phyloP scores from a whole-genome alignment of 1,139 yeast genomes.

The Scheffersomyces lignicola region DNA sequence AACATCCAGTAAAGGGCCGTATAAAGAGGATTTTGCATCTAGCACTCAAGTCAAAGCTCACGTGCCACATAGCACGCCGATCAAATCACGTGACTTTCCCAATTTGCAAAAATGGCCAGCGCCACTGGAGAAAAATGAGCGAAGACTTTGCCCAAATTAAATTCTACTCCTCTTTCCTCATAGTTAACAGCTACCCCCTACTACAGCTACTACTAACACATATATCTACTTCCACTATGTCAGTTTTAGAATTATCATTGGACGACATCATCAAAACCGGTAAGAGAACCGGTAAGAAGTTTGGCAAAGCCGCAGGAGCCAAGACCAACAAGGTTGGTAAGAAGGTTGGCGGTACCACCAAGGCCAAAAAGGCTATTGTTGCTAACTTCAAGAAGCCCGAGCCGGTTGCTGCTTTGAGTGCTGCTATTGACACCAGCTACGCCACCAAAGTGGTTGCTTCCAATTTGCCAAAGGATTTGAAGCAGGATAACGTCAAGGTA shows the following conservation, averaged over 20 bases:
- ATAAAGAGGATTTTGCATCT: too few relatives aligned
- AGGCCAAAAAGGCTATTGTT: slow-evolving; percentile 26
- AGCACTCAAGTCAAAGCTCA: too few relatives aligned
- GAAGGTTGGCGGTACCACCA: slow-evolving; percentile 26
- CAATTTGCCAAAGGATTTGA: slow-evolving; percentile 78
- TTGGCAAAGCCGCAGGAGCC: slow-evolving; percentile 17
- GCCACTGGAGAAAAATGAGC: too few relatives aligned
- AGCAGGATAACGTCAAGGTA: slow-evolving; percentile 78
- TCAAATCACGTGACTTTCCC: too few relatives aligned
- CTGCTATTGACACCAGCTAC: slow-evolving; percentile 50
- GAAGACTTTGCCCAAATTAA: too few relatives aligned
- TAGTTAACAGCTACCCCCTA: too few relatives aligned
- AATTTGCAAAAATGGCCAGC: too few relatives aligned
- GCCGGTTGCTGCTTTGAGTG: slow-evolving; percentile 25
- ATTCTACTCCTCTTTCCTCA: too few relatives aligned
- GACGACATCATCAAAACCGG: slow-evolving; percentile 79
- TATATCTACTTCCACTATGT: slow-evolving; percentile 18
- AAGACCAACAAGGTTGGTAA: slow-evolving; percentile 32
- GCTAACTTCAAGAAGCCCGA: slow-evolving; percentile 40
- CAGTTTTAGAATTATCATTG: slow-evolving; percentile 86
- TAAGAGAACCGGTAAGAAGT: slow-evolving; percentile 28
- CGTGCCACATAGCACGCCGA: too few relatives aligned
- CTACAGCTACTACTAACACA: background rate
- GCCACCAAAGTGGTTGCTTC: slow-evolving; percentile 77
- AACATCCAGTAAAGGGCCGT: too few relatives aligned